Percentiles rank a stretch among this genome's conserved stretches.
Conservation (phyloP, 129 eudicot species). For the Cynara cardunculus region DNA sequence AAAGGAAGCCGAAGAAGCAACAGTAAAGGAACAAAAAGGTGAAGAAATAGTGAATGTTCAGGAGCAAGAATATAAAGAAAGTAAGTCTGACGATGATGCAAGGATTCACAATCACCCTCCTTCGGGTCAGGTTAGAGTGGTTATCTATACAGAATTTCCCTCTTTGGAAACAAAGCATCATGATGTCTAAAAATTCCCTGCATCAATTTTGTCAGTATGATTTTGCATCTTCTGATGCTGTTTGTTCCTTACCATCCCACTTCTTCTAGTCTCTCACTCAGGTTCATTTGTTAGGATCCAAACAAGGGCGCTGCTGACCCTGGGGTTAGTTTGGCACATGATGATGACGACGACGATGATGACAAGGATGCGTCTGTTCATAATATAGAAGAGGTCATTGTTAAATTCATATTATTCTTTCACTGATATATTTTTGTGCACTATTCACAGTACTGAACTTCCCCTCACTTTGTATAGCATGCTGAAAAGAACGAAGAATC, state of each 20-base stretch:
- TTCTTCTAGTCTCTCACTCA: background rate
- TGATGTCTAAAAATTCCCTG: background rate
- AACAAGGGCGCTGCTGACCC: constrained; percentile 32
- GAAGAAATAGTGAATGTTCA: constrained; percentile 37
- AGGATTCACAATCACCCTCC: constrained; percentile 42
- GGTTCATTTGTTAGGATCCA: constrained; percentile 38
- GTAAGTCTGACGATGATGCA: constrained; percentile 39
- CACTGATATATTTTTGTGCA: constrained; percentile 1
- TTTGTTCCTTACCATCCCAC: background rate
- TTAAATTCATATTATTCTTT: constrained; percentile 9
- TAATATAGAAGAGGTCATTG: constrained; percentile 37
- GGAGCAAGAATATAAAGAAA: constrained; percentile 34
- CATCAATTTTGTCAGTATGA: constrained; percentile 5
- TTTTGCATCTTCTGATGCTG: constrained; percentile 15
- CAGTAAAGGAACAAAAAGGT: constrained; percentile 33
- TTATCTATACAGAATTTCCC: background rate
- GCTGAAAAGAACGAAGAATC: constrained; percentile 37
- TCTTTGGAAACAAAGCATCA: background rate
- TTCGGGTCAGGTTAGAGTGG: constrained; percentile 46
- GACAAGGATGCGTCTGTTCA: constrained; percentile 30
- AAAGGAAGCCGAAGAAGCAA: constrained; percentile 66
- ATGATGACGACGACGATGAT: constrained; percentile 28
- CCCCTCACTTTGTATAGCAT: constrained; percentile 28
- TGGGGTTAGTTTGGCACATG: constrained; percentile 31
- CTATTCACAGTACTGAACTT: constrained; percentile 5